Percentiles rank a stretch among this genome's conserved stretches.
Conservation (phyloP, 2,329 filamentous ascomycete genomes). For the Tolypocladium tropicale region DNA sequence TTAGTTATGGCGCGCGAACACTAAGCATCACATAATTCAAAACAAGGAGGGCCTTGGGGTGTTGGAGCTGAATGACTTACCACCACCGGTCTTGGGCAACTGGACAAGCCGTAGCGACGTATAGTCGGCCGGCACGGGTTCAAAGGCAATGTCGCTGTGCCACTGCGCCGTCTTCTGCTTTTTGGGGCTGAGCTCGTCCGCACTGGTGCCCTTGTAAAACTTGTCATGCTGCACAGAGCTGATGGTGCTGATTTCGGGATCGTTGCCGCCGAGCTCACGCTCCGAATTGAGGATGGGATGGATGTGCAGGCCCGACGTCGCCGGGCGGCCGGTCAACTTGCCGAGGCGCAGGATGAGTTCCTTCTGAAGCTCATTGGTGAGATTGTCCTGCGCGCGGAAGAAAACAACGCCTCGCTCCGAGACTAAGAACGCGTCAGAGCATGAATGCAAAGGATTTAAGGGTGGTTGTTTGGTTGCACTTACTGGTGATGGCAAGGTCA, state of each 20-base stretch:
- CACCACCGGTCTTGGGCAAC: slow-evolving; percentile 44
- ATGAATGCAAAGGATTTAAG: not conserved
- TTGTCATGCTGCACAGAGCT: slow-evolving; percentile 45
- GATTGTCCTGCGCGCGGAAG: slow-evolving; percentile 52
- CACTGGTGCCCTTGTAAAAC: slow-evolving; percentile 23
- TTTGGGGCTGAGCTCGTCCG: slow-evolving; percentile 15
- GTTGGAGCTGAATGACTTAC: too few relatives aligned
- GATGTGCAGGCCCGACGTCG: slow-evolving; percentile 46
- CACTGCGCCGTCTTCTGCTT: slow-evolving; percentile 39
- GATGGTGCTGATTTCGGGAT: slow-evolving; percentile 55
- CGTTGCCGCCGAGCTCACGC: slow-evolving; percentile 41
- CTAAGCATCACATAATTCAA: not conserved
- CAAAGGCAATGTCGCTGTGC: slow-evolving; percentile 58
- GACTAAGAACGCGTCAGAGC: slow-evolving; percentile 29
- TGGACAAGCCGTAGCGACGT: slow-evolving; percentile 43
- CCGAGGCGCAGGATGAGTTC: slow-evolving; percentile 51
- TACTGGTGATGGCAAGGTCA: slow-evolving; percentile 59
- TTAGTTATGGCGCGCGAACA: not conserved
- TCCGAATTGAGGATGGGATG: slow-evolving; percentile 46
- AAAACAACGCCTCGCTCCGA: slow-evolving; percentile 61
- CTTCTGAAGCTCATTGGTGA: slow-evolving; percentile 56
- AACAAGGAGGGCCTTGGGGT: too few relatives aligned
- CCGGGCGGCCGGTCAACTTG: slow-evolving; percentile 45
- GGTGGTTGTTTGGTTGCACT: slow-evolving; percentile 5
- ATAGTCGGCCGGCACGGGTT: slow-evolving; percentile 54